Percentiles rank a stretch among this genome's conserved stretches.
phyloP scores from a whole-genome alignment of 306 rosid species.

The Glycyrrhiza uralensis region DNA sequence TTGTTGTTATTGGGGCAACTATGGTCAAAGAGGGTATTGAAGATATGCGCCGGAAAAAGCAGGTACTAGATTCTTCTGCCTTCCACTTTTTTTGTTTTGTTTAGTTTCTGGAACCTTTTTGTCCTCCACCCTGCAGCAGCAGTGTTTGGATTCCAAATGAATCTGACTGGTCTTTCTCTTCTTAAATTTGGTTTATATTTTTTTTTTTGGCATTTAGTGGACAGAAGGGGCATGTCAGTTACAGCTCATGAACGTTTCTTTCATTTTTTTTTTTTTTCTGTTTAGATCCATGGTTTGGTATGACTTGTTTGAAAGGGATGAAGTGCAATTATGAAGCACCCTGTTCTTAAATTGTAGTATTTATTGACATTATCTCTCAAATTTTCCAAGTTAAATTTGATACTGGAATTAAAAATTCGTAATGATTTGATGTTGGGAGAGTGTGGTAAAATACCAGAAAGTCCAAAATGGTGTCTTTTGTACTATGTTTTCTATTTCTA shows the following conservation, averaged over 20 bases:
- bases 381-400: constrained; percentile 6
- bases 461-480: neutral
- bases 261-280: constrained; percentile 16
- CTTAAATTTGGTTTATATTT: neutral
- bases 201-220: neutral
- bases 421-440: neutral
- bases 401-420: neutral
- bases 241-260: constrained; percentile 10
- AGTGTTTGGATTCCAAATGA: constrained; percentile 12
- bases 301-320: constrained; percentile 9
- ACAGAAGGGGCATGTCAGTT: neutral
- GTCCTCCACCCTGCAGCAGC: neutral
- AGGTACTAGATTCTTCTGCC: constrained; percentile 50
- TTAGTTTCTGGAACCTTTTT: neutral
- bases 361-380: neutral
- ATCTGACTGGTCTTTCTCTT: neutral
- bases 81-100: constrained; percentile 16
- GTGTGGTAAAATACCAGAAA: neutral
- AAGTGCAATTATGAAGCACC: neutral
- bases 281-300: constrained; percentile 7
- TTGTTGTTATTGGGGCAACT: constrained; percentile 57
- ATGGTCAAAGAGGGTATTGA: constrained; percentile 86
- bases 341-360: neutral
- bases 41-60: constrained; percentile 75
- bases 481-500: neutral